A percentile compares a stretch with the other conserved stretches of the same genome.
Conservation (phyloP, 116 monocot genomes). For the Trichopus zeylanicus region DNA sequence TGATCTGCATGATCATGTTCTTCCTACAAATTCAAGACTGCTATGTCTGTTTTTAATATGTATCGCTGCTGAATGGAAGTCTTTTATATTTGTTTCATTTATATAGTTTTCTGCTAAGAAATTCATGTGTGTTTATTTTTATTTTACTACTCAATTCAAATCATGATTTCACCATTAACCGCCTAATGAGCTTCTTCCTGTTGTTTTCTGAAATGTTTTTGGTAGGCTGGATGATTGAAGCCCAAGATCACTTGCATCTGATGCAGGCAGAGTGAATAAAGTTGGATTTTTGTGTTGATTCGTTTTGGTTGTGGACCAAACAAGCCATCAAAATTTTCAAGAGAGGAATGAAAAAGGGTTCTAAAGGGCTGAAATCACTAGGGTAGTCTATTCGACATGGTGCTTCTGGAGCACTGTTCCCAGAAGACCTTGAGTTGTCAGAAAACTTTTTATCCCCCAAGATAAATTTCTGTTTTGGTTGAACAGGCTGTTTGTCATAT, state of each 20-base stretch:
- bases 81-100: too few species aligned
- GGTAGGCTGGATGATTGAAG: constrained; percentile 62
- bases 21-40: too few species aligned
- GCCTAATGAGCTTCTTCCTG: background rate
- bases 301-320: constrained; percentile 22
- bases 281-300: constrained; percentile 48
- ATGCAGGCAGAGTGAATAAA: constrained; percentile 35
- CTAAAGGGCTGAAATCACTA: constrained; percentile 56
- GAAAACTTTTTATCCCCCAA: too few species aligned
- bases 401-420: constrained; percentile 65
- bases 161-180: too few species aligned
- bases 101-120: too few species aligned
- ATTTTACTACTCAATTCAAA: too few species aligned
- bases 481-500: too few species aligned
- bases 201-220: background rate
- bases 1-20: too few species aligned
- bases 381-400: constrained; percentile 53
- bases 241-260: constrained; percentile 33
- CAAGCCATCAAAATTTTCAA: constrained; percentile 35
- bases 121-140: too few species aligned
- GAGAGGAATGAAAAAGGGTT: constrained; percentile 47
- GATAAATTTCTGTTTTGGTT: too few species aligned
- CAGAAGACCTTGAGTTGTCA: constrained; percentile 83
- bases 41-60: too few species aligned
- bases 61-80: too few species aligned